Percentiles rank a stretch among this genome's conserved stretches.
Conservation (phyloP, 2,329 filamentous ascomycete species). For the Malbranchea cinnamomea region DNA sequence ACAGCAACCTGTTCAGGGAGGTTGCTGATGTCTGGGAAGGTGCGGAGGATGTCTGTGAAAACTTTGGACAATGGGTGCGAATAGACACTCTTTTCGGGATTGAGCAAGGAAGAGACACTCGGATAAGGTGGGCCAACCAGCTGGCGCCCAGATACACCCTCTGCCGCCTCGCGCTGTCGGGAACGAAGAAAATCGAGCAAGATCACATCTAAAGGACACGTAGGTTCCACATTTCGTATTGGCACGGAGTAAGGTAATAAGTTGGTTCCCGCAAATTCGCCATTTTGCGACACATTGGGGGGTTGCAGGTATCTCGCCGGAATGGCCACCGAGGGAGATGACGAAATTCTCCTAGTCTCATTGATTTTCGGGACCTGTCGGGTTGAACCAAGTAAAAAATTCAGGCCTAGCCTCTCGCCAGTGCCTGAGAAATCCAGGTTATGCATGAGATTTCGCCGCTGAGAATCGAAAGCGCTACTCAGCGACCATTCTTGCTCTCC, state of each 20-base stretch:
- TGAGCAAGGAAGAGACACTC: constrained; percentile 62
- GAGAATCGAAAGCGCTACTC: constrained; percentile 27
- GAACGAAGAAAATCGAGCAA: constrained; percentile 65
- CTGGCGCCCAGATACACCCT: constrained; percentile 49
- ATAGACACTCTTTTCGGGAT: constrained; percentile 46
- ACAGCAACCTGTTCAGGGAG: constrained; percentile 71
- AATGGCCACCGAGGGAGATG: constrained; percentile 13
- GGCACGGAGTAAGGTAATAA: constrained; percentile 25
- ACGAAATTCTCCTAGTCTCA: constrained; percentile 22
- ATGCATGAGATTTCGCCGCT: constrained; percentile 32
- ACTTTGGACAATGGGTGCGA: constrained; percentile 70
- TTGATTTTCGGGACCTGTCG: constrained; percentile 40
- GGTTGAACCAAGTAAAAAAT: constrained; percentile 51
- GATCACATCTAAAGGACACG: constrained; percentile 65
- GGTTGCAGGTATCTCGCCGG: constrained; percentile 14
- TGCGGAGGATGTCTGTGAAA: constrained; percentile 69
- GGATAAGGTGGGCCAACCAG: constrained; percentile 67
- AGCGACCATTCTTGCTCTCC: constrained; percentile 17
- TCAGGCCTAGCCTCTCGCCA: constrained; percentile 54
- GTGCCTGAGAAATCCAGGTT: constrained; percentile 42
- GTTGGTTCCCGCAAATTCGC: constrained; percentile 13
- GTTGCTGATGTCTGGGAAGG: constrained; percentile 65
- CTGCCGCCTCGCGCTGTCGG: constrained; percentile 48
- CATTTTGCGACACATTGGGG: too few species aligned
- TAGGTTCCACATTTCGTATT: constrained; percentile 49